These are phyloP conservation scores for Ochetophila trinervis DNA, from an alignment of 306 rosid species.

Conservation along the genomic window DNA sequence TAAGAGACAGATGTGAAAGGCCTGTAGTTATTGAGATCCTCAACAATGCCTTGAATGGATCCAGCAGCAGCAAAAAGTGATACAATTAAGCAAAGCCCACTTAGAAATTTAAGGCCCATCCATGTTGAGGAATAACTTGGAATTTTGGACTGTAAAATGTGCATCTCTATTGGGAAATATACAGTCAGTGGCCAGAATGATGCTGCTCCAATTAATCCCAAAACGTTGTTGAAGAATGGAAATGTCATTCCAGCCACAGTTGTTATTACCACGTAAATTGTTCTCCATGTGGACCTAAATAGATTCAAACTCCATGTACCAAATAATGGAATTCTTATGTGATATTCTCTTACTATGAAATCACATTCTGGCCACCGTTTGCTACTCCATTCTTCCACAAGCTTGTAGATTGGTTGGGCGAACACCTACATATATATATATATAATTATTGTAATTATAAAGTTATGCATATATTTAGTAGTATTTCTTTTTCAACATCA, in stretches of 20 bases:
- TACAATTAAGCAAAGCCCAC: slow-evolving; percentile 40
- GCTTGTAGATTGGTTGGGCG: slow-evolving; percentile 60
- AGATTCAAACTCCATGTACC: slow-evolving; percentile 39
- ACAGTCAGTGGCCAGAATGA: slow-evolving; percentile 61
- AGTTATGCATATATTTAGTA: no score
- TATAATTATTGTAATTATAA: no score
- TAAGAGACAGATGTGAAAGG: slow-evolving; percentile 34
- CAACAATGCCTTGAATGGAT: slow-evolving; percentile 43
- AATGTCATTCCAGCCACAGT: slow-evolving; percentile 33
- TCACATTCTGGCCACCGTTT: slow-evolving; percentile 38
- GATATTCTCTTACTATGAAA: slow-evolving; percentile 38
- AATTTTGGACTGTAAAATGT: slow-evolving; percentile 37
- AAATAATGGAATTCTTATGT: slow-evolving; percentile 22
- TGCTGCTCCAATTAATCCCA: slow-evolving; percentile 54
- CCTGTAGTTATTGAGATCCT: slow-evolving; percentile 31
- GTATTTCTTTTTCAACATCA: no score
- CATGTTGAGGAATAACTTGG: slow-evolving; percentile 38
- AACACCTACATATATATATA: slow-evolving; percentile 45
- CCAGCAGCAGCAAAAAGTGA: slow-evolving; percentile 46
- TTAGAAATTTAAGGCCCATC: slow-evolving; percentile 35
- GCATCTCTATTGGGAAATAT: slow-evolving; percentile 59
- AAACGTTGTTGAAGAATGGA: slow-evolving; percentile 61
- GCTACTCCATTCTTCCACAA: slow-evolving; percentile 50
- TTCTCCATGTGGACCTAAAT: slow-evolving; percentile 46
- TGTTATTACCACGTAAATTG: slow-evolving; percentile 33